These are phyloP conservation scores for Nissolia schottii DNA, from an alignment of 306 rosid species.

Conservation along the genomic window DNA sequence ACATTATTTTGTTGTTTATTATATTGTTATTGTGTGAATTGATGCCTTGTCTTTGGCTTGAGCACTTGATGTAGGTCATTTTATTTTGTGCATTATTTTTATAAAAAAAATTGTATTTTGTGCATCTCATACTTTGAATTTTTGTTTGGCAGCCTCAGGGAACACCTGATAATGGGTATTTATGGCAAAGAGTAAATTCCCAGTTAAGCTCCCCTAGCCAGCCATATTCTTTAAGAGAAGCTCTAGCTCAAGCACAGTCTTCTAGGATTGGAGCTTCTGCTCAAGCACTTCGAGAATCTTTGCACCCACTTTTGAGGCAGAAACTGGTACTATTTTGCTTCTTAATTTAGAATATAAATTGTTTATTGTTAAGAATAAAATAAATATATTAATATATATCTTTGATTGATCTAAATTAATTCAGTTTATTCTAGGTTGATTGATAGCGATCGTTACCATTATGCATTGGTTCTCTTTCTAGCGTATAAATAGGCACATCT, in stretches of 20 bases:
- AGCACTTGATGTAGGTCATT: background rate
- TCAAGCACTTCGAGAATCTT: conserved; percentile 94
- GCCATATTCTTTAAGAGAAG: conserved; percentile 99
- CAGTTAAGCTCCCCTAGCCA: conserved; percentile 97
- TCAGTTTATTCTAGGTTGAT: too few relatives aligned
- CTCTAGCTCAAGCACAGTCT: conserved; percentile 97
- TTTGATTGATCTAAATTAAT: too few relatives aligned
- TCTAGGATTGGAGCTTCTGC: conserved; percentile 99
- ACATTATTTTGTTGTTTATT: background rate
- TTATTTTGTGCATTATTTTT: conserved; percentile 20
- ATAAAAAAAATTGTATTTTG: too few relatives aligned
- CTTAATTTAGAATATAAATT: background rate
- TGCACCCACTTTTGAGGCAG: conserved; percentile 95
- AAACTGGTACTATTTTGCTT: conserved; percentile 62
- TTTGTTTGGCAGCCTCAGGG: conserved; percentile 82
- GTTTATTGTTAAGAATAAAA: too few relatives aligned
- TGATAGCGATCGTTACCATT: too few relatives aligned
- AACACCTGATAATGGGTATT: conserved; percentile 87
- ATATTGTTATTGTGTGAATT: conserved; percentile 8
- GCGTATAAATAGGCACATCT: too few relatives aligned
- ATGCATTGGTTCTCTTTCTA: too few relatives aligned
- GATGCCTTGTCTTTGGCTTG: background rate
- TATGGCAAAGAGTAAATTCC: conserved; percentile 96
- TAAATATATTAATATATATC: too few relatives aligned
- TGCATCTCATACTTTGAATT: conserved; percentile 20